Percentiles rank a stretch among this genome's conserved stretches.
Conservation (phyloP, 768 basidiomycete genomes). For the Leccinum aurantiacum region DNA sequence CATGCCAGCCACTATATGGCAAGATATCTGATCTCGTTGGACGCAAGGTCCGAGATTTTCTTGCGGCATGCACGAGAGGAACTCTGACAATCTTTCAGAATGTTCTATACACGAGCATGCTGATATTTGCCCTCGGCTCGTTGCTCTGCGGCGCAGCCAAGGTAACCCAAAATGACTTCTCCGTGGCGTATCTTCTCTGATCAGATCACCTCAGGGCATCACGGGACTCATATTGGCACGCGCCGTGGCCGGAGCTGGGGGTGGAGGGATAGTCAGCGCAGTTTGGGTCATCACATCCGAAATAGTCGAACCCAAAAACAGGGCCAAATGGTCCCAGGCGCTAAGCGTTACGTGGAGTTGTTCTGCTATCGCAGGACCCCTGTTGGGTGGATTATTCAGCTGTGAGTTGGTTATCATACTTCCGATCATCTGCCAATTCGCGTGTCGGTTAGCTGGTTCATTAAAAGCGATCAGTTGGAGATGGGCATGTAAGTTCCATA, state of each 20-base stretch:
- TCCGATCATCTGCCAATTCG: slow-evolving; percentile 18
- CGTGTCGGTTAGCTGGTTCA: slow-evolving; percentile 31
- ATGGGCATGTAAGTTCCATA: slow-evolving; percentile 72
- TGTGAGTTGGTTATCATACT: slow-evolving; percentile 41
- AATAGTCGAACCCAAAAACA: slow-evolving; percentile 66
- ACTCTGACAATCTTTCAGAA: slow-evolving; percentile 40
- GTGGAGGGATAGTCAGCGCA: slow-evolving; percentile 80
- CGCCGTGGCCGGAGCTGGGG: slow-evolving; percentile 73
- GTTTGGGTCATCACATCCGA: slow-evolving; percentile 89
- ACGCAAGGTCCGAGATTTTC: slow-evolving; percentile 56
- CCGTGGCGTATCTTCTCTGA: slow-evolving; percentile 19
- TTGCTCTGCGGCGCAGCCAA: slow-evolving; percentile 73
- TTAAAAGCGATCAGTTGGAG: slow-evolving; percentile 58
- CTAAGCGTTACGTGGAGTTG: slow-evolving; percentile 85
- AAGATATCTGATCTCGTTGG: slow-evolving; percentile 78
- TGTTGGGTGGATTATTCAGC: slow-evolving; percentile 83
- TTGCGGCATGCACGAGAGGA: slow-evolving; percentile 1
- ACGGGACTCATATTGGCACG: slow-evolving; percentile 69
- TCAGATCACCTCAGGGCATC: slow-evolving; percentile 34
- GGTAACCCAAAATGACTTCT: slow-evolving; percentile 39
- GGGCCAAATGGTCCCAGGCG: slow-evolving; percentile 84
- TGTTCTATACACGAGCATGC: slow-evolving; percentile 70
- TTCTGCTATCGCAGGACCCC: slow-evolving; percentile 79
- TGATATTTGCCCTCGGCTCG: slow-evolving; percentile 77
- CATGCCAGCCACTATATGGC: slow-evolving; percentile 81